Conservation (phyloP, 352 stramenopile genomes). For the Globisporangium spinosum region DNA sequence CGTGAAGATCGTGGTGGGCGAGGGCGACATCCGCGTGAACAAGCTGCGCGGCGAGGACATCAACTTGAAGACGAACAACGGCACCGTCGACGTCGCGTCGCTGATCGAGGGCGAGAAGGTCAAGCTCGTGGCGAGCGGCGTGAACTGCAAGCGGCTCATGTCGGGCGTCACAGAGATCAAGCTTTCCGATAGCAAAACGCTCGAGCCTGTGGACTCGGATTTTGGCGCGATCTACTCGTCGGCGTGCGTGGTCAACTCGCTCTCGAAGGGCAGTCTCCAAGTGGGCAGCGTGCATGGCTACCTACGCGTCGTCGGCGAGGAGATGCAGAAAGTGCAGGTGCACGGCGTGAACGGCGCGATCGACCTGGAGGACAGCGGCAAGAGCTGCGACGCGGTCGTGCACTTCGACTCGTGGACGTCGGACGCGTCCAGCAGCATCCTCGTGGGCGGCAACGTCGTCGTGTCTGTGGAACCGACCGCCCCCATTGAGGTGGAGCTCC, state of each 20-base stretch:
- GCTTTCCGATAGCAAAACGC: slow-evolving; percentile 22
- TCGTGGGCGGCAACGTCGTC: slow-evolving; percentile 54
- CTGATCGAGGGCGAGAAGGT: slow-evolving; percentile 64
- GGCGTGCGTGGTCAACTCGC: slow-evolving; percentile 42
- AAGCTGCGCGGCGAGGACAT: slow-evolving; percentile 63
- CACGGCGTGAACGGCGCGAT: slow-evolving; percentile 66
- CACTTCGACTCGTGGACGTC: slow-evolving; percentile 74
- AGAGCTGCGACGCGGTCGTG: slow-evolving; percentile 41
- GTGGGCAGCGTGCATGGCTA: slow-evolving; percentile 75
- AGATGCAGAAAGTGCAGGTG: slow-evolving; percentile 42
- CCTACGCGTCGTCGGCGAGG: slow-evolving; percentile 49
- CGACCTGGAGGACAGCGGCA: slow-evolving; percentile 68
- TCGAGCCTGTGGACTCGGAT: slow-evolving; percentile 20
- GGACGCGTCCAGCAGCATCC: slow-evolving; percentile 49
- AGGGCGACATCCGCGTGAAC: slow-evolving; percentile 53
- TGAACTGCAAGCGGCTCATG: slow-evolving; percentile 71
- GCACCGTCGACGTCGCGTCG: slow-evolving; percentile 34
- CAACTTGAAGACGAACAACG: slow-evolving; percentile 62
- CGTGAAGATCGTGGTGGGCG: slow-evolving; percentile 52
- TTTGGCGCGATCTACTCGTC: slow-evolving; percentile 78
- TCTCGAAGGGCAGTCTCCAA: slow-evolving; percentile 29
- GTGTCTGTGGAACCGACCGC: slow-evolving; percentile 66
- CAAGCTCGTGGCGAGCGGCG: slow-evolving; percentile 32
- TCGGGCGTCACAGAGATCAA: slow-evolving; percentile 47
- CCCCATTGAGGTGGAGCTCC: slow-evolving; percentile 57